phyloP scores from a whole-genome alignment of 352 stramenopile genomes.

The Phytophthora ramorum region DNA sequence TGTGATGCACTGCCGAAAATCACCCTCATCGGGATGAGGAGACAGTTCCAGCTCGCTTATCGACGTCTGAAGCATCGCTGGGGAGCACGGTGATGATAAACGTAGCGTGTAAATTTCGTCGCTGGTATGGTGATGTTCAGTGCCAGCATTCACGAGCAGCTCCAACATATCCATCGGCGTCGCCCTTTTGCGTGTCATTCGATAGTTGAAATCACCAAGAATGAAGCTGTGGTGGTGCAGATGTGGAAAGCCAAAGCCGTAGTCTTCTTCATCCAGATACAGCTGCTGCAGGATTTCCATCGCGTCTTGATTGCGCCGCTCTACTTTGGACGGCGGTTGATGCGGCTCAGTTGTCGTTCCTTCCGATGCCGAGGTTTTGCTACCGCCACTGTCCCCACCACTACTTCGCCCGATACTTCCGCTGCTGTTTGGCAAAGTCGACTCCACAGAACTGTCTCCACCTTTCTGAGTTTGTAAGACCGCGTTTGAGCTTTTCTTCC shows the following conservation, averaged over 20 bases:
- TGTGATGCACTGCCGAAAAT: constrained; percentile 60
- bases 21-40: constrained; percentile 22
- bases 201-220: constrained; percentile 92
- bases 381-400: constrained; percentile 26
- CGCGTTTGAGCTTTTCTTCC: constrained; percentile 38
- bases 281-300: constrained; percentile 86
- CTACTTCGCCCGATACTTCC: constrained; percentile 27
- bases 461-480: constrained; percentile 25
- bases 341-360: constrained; percentile 15
- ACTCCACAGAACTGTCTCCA: constrained; percentile 17
- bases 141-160: constrained; percentile 37
- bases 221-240: constrained; percentile 91
- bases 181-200: constrained; percentile 62
- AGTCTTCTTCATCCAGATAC: constrained; percentile 83
- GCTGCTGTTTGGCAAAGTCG: constrained; percentile 9
- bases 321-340: constrained; percentile 68
- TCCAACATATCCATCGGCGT: constrained; percentile 68
- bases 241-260: constrained; percentile 84
- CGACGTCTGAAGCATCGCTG: constrained; percentile 37
- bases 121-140: constrained; percentile 20
- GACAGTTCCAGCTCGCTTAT: constrained; percentile 40
- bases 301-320: constrained; percentile 83
- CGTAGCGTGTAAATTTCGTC: constrained; percentile 21
- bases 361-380: constrained; percentile 21
- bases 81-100: constrained; percentile 38